Evolutionary conservation across 768 basidiomycete genomes (phyloP), one percentile per base, ranked within the genome.

Genomic region (Leccinum disarticulatum): DNA sequence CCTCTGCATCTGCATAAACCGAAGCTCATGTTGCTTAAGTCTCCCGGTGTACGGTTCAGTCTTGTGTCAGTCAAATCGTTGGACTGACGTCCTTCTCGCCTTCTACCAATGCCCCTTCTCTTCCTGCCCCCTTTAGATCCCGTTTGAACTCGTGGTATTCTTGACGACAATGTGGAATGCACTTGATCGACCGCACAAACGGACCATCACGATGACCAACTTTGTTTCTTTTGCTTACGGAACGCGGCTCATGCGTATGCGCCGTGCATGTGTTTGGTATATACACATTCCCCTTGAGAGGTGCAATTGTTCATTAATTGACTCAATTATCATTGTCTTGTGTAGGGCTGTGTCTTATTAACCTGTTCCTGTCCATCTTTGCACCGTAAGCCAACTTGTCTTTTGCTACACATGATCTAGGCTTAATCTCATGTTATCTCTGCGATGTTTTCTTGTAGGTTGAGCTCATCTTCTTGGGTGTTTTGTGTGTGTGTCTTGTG

Each of bases 81-180:
- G 27, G 33, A 19, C 4, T 1, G 4, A 41, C 28, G 30, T 49
- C 46, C 8, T 50, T 31, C 47, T 48, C 6, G 25, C 5, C 17
- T 27, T 19, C 2, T 14, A n/a, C n/a, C 17, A n/a, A 41, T n/a
- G 19, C n/a, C 10, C n/a, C n/a, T 19, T 9, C 9, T 43, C 9
- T 17, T n/a, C 17, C 17, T 15, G 35, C 7, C 38, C n/a, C n/a
- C 19, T 47, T n/a, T 22, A 74, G 73, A 63, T 73, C 3, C 60
- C 52, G 2, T 75, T 73, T 13, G 74, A 76, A 51, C 13, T 68
- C n/a, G 60, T 76, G 60, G 50, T 76, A 6, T 75, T 75, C 52
- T 6, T 63, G 31, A 68, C 66, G 47, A 64, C 64, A 1, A 56
- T 65, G 11, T 72, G 74, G 71, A 75, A 74, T 14, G 65, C 67